Evolutionary conservation across 2,329 filamentous ascomycete species (phyloP).

Genomic region (Beauveria caledonica): DNA sequence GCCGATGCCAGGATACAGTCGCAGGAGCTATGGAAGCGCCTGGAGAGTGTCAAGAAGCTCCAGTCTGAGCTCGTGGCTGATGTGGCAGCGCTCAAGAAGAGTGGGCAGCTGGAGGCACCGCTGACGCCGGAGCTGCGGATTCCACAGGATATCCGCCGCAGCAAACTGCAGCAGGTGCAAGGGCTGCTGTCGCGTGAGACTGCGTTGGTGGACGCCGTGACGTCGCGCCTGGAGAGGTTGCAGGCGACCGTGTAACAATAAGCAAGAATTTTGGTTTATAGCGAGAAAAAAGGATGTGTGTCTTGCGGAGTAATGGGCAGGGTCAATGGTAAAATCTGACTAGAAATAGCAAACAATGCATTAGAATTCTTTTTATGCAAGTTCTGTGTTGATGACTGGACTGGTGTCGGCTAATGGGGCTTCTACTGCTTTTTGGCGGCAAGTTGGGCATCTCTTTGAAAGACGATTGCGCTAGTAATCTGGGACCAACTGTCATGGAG

Average conservation of each 20-base stretch:
- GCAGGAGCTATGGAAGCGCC: slow-evolving; percentile 46
- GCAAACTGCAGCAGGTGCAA: slow-evolving; percentile 57
- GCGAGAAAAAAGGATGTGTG: not conserved
- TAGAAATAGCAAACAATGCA: slow-evolving; percentile 2
- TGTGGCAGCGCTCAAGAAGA: slow-evolving; percentile 36
- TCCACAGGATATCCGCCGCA: slow-evolving; percentile 51
- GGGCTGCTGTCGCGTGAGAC: slow-evolving; percentile 56
- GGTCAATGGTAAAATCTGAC: not conserved
- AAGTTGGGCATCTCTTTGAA: slow-evolving; percentile 2
- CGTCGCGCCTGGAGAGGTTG: slow-evolving; percentile 52
- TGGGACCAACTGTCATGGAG: slow-evolving; percentile 25
- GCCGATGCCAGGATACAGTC: slow-evolving; percentile 29
- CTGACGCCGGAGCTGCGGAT: slow-evolving; percentile 41
- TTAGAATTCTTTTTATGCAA: not conserved
- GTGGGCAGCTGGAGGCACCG: slow-evolving; percentile 19
- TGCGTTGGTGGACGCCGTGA: slow-evolving; percentile 59
- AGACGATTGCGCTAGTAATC: slow-evolving; percentile 20
- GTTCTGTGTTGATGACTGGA: not conserved
- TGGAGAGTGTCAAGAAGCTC: slow-evolving; percentile 47
- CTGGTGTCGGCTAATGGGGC: not conserved
- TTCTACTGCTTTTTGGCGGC: slow-evolving; percentile 17
- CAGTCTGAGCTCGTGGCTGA: slow-evolving; percentile 46
- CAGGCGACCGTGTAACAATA: slow-evolving; percentile 24
- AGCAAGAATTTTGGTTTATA: slow-evolving; percentile 7
- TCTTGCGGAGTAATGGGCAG: slow-evolving; percentile 6